These are phyloP conservation scores for Aspergillus unguis DNA, from an alignment of 2,329 filamentous ascomycete species.

Conservation along the genomic window DNA sequence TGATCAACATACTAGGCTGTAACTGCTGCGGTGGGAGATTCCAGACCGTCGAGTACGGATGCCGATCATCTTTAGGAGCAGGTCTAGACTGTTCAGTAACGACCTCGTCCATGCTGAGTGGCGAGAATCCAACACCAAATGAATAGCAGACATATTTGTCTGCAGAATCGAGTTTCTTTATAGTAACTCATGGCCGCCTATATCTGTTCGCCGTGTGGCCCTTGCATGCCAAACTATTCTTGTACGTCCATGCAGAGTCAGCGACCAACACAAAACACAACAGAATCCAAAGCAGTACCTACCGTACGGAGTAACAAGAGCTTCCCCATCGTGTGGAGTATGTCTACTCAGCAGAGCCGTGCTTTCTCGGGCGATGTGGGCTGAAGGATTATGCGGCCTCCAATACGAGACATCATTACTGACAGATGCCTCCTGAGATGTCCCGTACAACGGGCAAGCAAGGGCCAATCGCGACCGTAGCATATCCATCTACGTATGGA, in stretches of 20 bases:
- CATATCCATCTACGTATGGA: conserved; percentile 1
- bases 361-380: background rate
- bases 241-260: conserved; percentile 6
- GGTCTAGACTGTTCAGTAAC: conserved; percentile 6
- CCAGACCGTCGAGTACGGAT: background rate
- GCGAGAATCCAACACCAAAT: background rate
- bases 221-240: conserved; percentile 6
- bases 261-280: background rate
- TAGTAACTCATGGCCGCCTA: background rate
- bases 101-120: background rate
- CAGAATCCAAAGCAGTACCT: background rate
- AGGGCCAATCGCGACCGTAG: conserved; percentile 7
- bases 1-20: background rate
- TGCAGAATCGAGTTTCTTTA: background rate
- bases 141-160: background rate
- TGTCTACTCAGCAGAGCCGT: background rate
- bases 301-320: background rate
- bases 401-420: conserved; percentile 5
- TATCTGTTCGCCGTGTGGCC: background rate
- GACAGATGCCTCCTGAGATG: background rate
- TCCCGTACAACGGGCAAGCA: too few relatives aligned
- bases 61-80: conserved; percentile 1
- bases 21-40: background rate
- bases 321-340: conserved; percentile 2
- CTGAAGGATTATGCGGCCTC: background rate